These are phyloP conservation scores for Hymenoscyphus fraxineus DNA, from an alignment of 2,329 filamentous ascomycete species.

Conservation along the genomic window DNA sequence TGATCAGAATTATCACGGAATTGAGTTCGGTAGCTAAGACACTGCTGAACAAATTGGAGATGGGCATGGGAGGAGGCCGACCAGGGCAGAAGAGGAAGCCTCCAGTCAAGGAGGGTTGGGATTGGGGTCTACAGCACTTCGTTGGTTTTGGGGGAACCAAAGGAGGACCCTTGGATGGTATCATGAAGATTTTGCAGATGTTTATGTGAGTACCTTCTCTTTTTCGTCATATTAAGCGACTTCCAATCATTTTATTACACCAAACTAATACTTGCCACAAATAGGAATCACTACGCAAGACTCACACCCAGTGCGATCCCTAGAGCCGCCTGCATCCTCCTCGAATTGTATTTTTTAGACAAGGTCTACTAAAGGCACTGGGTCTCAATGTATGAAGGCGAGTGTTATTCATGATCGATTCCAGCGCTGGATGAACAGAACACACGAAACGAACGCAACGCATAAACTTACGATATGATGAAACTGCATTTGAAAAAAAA, in stretches of 20 bases:
- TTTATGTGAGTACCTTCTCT: conserved; percentile 25
- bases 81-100: conserved; percentile 3
- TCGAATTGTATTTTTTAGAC: conserved; percentile 34
- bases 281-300: conserved; percentile 32
- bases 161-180: conserved; percentile 27
- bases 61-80: conserved; percentile 14
- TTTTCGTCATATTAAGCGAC: background rate
- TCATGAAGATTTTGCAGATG: conserved; percentile 33
- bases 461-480: conserved; percentile 6
- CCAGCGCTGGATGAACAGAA: conserved; percentile 1
- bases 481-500: background rate
- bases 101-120: conserved; percentile 19
- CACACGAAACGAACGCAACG: background rate
- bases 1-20: conserved; percentile 12
- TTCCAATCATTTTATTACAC: background rate
- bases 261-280: background rate
- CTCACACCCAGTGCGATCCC: conserved; percentile 27
- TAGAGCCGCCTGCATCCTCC: conserved; percentile 25
- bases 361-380: conserved; percentile 12
- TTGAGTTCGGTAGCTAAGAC: conserved; percentile 12
- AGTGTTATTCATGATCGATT: background rate
- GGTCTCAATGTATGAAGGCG: background rate
- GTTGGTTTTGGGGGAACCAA: conserved; percentile 28
- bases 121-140: conserved; percentile 28
- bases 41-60: conserved; percentile 10